Evolutionary conservation across 2,329 filamentous ascomycete species (phyloP).

Genomic region (Fusarium pseudocircinatum): DNA sequence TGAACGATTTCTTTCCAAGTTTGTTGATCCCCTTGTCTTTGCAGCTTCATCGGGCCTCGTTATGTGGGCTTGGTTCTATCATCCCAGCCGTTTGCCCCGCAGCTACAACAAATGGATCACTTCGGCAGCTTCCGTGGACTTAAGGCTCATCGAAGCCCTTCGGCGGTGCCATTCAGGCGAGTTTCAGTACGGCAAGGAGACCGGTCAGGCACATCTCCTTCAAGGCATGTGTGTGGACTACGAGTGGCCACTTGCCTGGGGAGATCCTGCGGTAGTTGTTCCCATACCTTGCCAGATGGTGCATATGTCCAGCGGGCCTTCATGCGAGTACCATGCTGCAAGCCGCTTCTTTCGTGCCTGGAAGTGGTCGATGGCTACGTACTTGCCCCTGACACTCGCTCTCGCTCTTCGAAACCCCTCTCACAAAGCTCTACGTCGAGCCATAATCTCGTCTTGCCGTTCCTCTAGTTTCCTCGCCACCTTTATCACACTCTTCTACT

Average conservation of each 20-base stretch:
- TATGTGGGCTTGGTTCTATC: slow-evolving; percentile 92
- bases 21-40: slow-evolving; percentile 76
- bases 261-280: slow-evolving; percentile 73
- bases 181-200: slow-evolving; percentile 78
- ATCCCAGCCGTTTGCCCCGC: slow-evolving; percentile 73
- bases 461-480: slow-evolving; percentile 81
- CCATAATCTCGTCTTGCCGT: slow-evolving; percentile 69
- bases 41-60: slow-evolving; percentile 76
- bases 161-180: slow-evolving; percentile 70
- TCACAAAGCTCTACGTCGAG: slow-evolving; percentile 58
- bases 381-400: slow-evolving; percentile 78
- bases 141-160: slow-evolving; percentile 77
- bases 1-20: slow-evolving; percentile 49
- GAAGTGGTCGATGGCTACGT: slow-evolving; percentile 78
- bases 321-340: slow-evolving; percentile 78
- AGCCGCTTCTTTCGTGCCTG: slow-evolving; percentile 75
- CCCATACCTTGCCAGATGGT: slow-evolving; percentile 87
- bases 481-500: slow-evolving; percentile 85
- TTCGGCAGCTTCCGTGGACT: slow-evolving; percentile 78
- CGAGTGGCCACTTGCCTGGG: slow-evolving; percentile 73
- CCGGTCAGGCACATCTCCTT: slow-evolving; percentile 73
- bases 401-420: slow-evolving; percentile 63
- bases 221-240: slow-evolving; percentile 78
- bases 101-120: slow-evolving; percentile 86
- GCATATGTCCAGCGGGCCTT: slow-evolving; percentile 79